Percentiles rank a stretch among this genome's conserved stretches.
These are phyloP conservation scores for Sporobolomyces phaffii DNA, from an alignment of 768 basidiomycete species.

Conservation along the genomic window DNA sequence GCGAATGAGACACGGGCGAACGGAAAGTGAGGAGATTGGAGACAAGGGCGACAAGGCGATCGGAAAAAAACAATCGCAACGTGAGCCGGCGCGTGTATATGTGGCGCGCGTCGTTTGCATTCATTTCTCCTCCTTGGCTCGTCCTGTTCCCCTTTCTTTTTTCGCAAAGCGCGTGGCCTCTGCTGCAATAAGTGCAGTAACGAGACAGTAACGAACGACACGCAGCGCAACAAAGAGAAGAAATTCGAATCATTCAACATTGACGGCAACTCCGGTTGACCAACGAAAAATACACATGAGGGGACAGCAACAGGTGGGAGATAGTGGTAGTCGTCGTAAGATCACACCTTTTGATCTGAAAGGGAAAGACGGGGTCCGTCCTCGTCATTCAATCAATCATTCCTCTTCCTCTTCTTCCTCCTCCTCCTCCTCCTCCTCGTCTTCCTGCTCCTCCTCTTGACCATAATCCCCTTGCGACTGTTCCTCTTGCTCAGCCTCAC, in stretches of 20 bases:
- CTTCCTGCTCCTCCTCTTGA: background rate
- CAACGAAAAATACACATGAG: background rate
- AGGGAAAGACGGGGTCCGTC: too few relatives aligned
- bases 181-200: too few relatives aligned
- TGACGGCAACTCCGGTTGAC: background rate
- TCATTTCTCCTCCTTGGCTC: background rate
- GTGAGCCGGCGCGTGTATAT: too few relatives aligned
- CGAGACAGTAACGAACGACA: too few relatives aligned
- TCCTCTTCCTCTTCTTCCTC: slow-evolving; percentile 7
- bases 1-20: too few relatives aligned
- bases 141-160: background rate
- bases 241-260: slow-evolving; percentile 3
- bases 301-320: background rate
- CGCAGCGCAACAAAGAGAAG: too few relatives aligned
- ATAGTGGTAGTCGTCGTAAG: background rate
- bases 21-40: too few relatives aligned
- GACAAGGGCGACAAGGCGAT: too few relatives aligned
- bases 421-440: background rate
- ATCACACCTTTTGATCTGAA: too few relatives aligned
- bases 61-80: background rate
- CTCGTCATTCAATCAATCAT: background rate
- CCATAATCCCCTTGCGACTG: background rate
- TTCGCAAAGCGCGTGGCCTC: background rate
- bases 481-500: slow-evolving; percentile 18
- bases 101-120: background rate